These are phyloP conservation scores for Daldinia childiae DNA, from an alignment of 495 filamentous ascomycete species.

Conservation along the genomic window DNA sequence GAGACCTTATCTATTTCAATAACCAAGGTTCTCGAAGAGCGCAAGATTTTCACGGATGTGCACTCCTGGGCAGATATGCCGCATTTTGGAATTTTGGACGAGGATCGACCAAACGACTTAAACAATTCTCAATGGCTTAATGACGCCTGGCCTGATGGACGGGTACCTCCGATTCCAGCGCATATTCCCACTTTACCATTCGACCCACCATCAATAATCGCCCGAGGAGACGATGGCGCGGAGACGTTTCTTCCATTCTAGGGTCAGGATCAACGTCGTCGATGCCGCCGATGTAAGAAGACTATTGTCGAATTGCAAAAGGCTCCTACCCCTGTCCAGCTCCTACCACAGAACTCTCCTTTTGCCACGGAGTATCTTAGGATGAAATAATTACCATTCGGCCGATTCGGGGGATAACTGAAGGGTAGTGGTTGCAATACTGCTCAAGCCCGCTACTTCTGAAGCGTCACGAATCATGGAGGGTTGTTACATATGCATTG, in stretches of 20 bases:
- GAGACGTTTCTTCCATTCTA: slow-evolving; percentile 2
- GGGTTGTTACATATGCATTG: background rate
- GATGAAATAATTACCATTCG: background rate
- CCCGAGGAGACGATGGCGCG: slow-evolving; percentile 22
- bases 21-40: slow-evolving; percentile 35
- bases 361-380: background rate
- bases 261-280: background rate
- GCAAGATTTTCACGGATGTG: slow-evolving; percentile 5
- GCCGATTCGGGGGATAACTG: background rate
- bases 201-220: background rate
- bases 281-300: slow-evolving; percentile 2
- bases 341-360: background rate
- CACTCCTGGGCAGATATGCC: slow-evolving; percentile 8
- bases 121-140: background rate
- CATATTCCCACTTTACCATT: background rate
- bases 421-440: background rate
- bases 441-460: background rate
- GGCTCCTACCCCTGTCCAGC: background rate
- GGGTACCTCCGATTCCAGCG: background rate
- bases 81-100: slow-evolving; percentile 37
- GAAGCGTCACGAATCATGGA: background rate
- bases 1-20: slow-evolving; percentile 40
- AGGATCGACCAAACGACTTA: slow-evolving; percentile 5
- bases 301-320: background rate
- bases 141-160: slow-evolving; percentile 22